Evolutionary conservation across 352 stramenopile genomes (phyloP).

Genomic region (Poterioochromonas sp.): DNA sequence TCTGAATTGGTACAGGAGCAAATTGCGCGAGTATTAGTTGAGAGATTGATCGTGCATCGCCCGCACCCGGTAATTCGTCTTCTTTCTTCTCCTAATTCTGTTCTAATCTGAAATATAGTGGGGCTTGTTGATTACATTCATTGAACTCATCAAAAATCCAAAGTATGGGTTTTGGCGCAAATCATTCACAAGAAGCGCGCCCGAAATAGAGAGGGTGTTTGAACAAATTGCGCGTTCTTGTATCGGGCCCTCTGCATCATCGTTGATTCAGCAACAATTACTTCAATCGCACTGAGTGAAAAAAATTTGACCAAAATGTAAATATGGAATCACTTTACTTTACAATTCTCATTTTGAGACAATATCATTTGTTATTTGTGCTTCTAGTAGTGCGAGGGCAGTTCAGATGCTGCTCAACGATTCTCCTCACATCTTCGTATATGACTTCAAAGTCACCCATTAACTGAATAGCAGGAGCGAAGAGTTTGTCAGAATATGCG

Average conservation of each 20-base stretch:
- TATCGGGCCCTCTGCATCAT: slow-evolving; percentile 50
- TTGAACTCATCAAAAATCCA: slow-evolving; percentile 99
- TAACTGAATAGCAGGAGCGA: too few relatives aligned
- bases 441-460: too few relatives aligned
- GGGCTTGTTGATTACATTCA: slow-evolving; percentile 96
- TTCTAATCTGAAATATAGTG: slow-evolving; percentile 53
- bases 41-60: slow-evolving; percentile 96
- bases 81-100: slow-evolving; percentile 34
- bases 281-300: too few relatives aligned
- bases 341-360: too few relatives aligned
- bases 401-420: too few relatives aligned
- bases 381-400: too few relatives aligned
- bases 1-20: slow-evolving; percentile 93
- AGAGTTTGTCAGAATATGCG: too few relatives aligned
- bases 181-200: slow-evolving; percentile 93
- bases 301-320: too few relatives aligned
- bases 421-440: too few relatives aligned
- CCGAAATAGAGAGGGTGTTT: slow-evolving; percentile 98
- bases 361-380: too few relatives aligned
- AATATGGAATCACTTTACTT: too few relatives aligned
- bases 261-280: slow-evolving; percentile 6
- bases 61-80: slow-evolving; percentile 72
- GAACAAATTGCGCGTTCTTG: slow-evolving; percentile 91
- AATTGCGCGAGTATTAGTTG: slow-evolving; percentile 94
- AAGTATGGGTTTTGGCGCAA: slow-evolving; percentile 98